Evolutionary conservation across 371 early-diverging fungal genomes (phyloP).

Genomic region (Nosema muscidifuracis): DNA sequence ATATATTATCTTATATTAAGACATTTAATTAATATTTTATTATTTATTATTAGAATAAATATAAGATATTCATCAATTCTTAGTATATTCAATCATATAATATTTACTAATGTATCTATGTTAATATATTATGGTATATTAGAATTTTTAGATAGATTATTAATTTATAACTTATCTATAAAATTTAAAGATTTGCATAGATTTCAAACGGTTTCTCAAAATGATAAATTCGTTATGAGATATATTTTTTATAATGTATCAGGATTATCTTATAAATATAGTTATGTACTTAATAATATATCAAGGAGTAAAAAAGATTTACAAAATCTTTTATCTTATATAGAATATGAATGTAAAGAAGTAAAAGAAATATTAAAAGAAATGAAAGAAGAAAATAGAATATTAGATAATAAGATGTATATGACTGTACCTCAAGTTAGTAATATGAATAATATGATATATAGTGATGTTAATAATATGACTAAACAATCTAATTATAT

Average conservation of each 20-base stretch:
- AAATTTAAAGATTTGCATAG: neutral
- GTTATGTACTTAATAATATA: neutral
- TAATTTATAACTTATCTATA: constrained; percentile 20
- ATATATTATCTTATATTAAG: neutral
- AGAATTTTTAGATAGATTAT: constrained; percentile 19
- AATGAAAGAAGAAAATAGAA: constrained; percentile 19
- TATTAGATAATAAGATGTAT: constrained; percentile 14
- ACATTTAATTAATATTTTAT: constrained; percentile 1
- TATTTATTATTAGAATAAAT: neutral
- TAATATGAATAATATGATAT: no score
- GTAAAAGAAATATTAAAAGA: neutral
- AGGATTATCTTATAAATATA: constrained; percentile 20
- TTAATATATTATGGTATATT: neutral
- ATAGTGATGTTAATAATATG: no score
- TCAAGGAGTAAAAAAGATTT: constrained; percentile 8
- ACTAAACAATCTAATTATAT: no score
- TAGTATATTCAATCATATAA: constrained; percentile 3
- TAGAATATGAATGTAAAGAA: neutral
- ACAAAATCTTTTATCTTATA: constrained; percentile 10
- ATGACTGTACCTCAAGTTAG: constrained; percentile 35
- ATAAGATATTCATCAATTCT: constrained; percentile 6
- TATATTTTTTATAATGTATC: constrained; percentile 28
- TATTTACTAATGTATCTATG: constrained; percentile 1
- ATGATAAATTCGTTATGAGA: neutral
- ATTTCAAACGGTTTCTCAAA: neutral